phyloP scores from a whole-genome alignment of 805 yeast genomes.

The Ogataea parapolymorpha region DNA sequence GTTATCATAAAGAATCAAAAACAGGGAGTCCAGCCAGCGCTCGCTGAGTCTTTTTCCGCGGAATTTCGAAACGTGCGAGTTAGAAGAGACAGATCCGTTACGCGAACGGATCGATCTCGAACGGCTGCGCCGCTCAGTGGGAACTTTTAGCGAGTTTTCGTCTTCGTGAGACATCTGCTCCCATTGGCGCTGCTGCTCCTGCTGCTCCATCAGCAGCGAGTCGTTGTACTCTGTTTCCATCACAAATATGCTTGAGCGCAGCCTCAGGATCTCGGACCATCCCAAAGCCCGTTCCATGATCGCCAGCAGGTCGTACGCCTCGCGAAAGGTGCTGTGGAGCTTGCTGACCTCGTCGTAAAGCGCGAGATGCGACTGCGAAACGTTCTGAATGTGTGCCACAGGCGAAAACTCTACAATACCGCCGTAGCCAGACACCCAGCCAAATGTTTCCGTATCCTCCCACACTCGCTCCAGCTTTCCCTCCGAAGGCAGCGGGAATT shows the following conservation, averaged over 20 bases:
- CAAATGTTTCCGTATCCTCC: constrained; percentile 35
- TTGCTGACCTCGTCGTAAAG: constrained; percentile 45
- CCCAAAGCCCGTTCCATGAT: constrained; percentile 66
- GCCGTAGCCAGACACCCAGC: constrained; percentile 33
- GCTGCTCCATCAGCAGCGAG: constrained; percentile 18
- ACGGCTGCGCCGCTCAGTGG: constrained; percentile 9
- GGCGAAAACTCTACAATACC: constrained; percentile 34
- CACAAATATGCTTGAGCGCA: constrained; percentile 70
- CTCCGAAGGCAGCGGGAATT: constrained; percentile 50
- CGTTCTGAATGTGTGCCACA: constrained; percentile 35
- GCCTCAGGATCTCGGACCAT: constrained; percentile 72
- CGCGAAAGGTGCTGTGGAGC: constrained; percentile 50
- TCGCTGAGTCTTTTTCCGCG: constrained; percentile 58
- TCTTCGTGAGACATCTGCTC: constrained; percentile 3
- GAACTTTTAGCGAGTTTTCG: constrained; percentile 5
- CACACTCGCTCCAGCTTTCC: constrained; percentile 51
- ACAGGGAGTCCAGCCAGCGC: constrained; percentile 68
- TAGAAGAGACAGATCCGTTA: constrained; percentile 21
- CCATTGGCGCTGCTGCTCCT: constrained; percentile 12
- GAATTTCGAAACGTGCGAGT: constrained; percentile 28
- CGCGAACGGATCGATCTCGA: constrained; percentile 19
- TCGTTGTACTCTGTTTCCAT: constrained; percentile 68
- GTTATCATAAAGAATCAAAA: constrained; percentile 66
- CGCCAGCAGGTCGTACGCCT: constrained; percentile 69
- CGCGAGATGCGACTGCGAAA: constrained; percentile 46